These are phyloP conservation scores for Ceraceosorus bombacis DNA, from an alignment of 1,284 basidiomycete genomes.

Conservation along the genomic window DNA sequence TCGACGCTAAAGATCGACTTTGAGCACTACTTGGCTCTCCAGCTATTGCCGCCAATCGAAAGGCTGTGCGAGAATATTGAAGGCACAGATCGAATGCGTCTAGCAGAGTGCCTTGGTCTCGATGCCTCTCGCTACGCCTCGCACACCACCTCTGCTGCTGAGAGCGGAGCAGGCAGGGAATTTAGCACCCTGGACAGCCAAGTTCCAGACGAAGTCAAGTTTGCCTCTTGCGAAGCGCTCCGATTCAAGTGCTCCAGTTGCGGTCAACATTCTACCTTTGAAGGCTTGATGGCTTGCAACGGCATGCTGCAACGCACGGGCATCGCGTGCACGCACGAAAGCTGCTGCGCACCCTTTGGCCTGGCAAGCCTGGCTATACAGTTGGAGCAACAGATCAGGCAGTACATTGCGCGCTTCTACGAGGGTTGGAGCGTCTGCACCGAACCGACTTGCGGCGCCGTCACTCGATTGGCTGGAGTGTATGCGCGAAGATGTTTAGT, in stretches of 20 bases:
- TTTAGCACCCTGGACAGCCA: conserved; percentile 84
- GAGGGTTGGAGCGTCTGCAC: conserved; percentile 80
- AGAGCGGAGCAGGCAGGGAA: conserved; percentile 54
- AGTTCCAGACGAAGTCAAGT: conserved; percentile 78
- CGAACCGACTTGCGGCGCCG: conserved; percentile 71
- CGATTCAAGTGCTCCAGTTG: conserved; percentile 32
- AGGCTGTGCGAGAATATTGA: conserved; percentile 92
- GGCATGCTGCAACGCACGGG: not conserved
- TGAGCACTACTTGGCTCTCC: conserved; percentile 82
- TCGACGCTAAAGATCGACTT: conserved; percentile 51
- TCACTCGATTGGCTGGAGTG: conserved; percentile 84
- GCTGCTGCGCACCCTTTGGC: conserved; percentile 58
- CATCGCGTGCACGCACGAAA: conserved; percentile 39
- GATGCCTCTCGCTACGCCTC: conserved; percentile 69
- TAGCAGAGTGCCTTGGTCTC: conserved; percentile 90
- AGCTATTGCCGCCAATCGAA: conserved; percentile 88
- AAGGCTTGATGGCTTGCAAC: conserved; percentile 11
- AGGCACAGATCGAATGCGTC: conserved; percentile 79
- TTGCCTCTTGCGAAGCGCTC: conserved; percentile 32
- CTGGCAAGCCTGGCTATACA: conserved; percentile 67
- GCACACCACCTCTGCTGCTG: conserved; percentile 18
- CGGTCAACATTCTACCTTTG: conserved; percentile 16
- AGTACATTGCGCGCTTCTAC: conserved; percentile 73
- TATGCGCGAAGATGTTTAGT: conserved; percentile 60
- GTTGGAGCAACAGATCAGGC: conserved; percentile 74